Evolutionary conservation across 805 yeast species (phyloP), one percentile per base, ranked within the genome.

Genomic region (Brettanomyces nanus): DNA sequence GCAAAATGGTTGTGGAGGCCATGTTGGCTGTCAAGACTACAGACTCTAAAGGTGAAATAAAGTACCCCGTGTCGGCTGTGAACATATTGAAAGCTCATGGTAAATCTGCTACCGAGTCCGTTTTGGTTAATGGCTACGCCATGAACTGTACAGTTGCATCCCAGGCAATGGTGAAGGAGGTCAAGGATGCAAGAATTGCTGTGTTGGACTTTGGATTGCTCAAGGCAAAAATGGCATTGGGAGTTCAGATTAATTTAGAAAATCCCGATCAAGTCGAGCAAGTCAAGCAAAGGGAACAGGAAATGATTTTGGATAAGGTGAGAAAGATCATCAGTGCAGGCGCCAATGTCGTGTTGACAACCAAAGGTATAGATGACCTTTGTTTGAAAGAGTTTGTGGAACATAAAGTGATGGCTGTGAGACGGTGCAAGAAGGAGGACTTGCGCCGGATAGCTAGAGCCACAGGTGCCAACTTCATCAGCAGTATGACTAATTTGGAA

Each of bases 391-490:
- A 82, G 58, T 87, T 87, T 61, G 89, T 87, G 36, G 96, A 87
- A 62, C 80, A 85, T 32, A 85, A 86, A 27, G 87, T 85, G 33
- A 85, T 87, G 86, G 97, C 92, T 18, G 96, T 92, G 34, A 82
- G 99, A 68, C 77, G 99, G 51, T 87, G 97, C 70, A 86, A 86
- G 63, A 87, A 86, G 58, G 98, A 92, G 63, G 99, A 92, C 62
- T 71, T 92, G 52, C 77, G 95, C 59, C 80, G 98, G 68, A 90
- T 92, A 49, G 97, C 98, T 5, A 75, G 95, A 55, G 97, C 98
- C 32, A 87, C 97, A 1, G 99, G 99, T 42, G 99, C 96, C 28
- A 85, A 95, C 4, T 67, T 92, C 53, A 71, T 94, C 36, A 69
- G 84, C 38, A 80, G 84, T 47, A 75, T 92, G 77, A 81, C 95